phyloP scores from a whole-genome alignment of 1,139 yeast genomes.

The Yamadazyma friedrichii region DNA sequence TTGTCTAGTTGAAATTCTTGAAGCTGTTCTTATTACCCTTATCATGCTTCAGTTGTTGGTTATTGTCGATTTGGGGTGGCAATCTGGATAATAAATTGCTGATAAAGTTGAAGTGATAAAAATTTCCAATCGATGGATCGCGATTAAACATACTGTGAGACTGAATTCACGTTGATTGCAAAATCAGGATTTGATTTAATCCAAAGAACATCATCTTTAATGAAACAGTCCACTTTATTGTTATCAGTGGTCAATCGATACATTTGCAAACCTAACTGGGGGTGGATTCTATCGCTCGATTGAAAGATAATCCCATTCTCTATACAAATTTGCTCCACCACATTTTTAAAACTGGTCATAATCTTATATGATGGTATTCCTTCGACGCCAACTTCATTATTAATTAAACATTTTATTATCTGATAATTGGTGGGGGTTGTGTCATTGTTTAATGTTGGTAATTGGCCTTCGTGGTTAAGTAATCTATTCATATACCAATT shows the following conservation, averaged over 20 bases:
- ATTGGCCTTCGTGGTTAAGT: slow-evolving; percentile 6
- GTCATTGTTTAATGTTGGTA: slow-evolving; percentile 3
- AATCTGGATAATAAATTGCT: too few species aligned
- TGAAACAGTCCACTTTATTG: slow-evolving; percentile 19
- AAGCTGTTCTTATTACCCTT: background rate
- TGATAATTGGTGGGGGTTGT: slow-evolving; percentile 4
- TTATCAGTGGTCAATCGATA: slow-evolving; percentile 17
- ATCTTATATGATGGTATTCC: slow-evolving; percentile 34
- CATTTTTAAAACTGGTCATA: slow-evolving; percentile 37
- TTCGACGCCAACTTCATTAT: slow-evolving; percentile 13
- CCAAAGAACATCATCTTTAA: slow-evolving; percentile 38
- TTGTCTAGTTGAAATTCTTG: too few species aligned
- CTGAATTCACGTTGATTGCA: slow-evolving; percentile 24
- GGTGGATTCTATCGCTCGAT: slow-evolving; percentile 18
- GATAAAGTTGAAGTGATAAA: too few species aligned
- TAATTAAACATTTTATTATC: slow-evolving; percentile 2
- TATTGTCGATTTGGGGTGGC: too few species aligned
- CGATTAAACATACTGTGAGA: slow-evolving; percentile 10
- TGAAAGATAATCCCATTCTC: slow-evolving; percentile 24
- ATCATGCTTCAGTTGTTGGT: background rate
- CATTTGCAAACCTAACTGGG: slow-evolving; percentile 24
- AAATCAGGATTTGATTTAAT: slow-evolving; percentile 17
- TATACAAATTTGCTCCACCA: slow-evolving; percentile 31
- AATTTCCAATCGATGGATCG: background rate
- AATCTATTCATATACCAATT: slow-evolving; percentile 29